Conservation (phyloP, 1,284 basidiomycete species). For the Phylloboletellus chloephorus region DNA sequence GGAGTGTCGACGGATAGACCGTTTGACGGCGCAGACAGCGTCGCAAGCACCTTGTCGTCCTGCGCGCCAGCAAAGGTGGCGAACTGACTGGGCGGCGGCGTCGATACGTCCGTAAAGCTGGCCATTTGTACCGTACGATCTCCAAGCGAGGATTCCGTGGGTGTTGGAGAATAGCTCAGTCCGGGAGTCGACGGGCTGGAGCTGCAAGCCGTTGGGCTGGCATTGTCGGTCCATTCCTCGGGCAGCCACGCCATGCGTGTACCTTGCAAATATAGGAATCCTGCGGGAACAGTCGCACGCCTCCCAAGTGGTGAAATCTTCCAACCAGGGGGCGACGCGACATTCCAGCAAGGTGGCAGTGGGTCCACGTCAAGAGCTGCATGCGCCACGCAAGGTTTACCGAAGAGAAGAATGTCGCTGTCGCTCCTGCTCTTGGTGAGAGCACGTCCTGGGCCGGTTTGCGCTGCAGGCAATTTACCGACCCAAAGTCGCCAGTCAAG, state of each 20-base stretch:
- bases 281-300: slow-evolving; percentile 22
- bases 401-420: slow-evolving; percentile 16
- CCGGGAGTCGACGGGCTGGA: slow-evolving; percentile 45
- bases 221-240: slow-evolving; percentile 9
- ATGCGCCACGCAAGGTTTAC: background rate
- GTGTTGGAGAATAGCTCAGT: slow-evolving; percentile 51
- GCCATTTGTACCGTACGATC: slow-evolving; percentile 53
- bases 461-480: slow-evolving; percentile 49
- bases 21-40: slow-evolving; percentile 13
- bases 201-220: slow-evolving; percentile 19
- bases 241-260: background rate
- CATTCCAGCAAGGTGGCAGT: slow-evolving; percentile 1
- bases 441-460: slow-evolving; percentile 23
- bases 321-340: slow-evolving; percentile 8
- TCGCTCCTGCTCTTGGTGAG: slow-evolving; percentile 30
- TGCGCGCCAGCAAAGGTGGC: slow-evolving; percentile 25
- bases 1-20: slow-evolving; percentile 18
- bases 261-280: slow-evolving; percentile 15
- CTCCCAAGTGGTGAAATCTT: slow-evolving; percentile 21
- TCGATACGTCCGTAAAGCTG: slow-evolving; percentile 41
- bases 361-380: slow-evolving; percentile 5
- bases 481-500: slow-evolving; percentile 83
- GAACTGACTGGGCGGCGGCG: slow-evolving; percentile 29
- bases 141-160: slow-evolving; percentile 49
- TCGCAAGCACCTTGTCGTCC: slow-evolving; percentile 29